Conservation (phyloP, 345 rosid genomes). For the Citrus reticulata region DNA sequence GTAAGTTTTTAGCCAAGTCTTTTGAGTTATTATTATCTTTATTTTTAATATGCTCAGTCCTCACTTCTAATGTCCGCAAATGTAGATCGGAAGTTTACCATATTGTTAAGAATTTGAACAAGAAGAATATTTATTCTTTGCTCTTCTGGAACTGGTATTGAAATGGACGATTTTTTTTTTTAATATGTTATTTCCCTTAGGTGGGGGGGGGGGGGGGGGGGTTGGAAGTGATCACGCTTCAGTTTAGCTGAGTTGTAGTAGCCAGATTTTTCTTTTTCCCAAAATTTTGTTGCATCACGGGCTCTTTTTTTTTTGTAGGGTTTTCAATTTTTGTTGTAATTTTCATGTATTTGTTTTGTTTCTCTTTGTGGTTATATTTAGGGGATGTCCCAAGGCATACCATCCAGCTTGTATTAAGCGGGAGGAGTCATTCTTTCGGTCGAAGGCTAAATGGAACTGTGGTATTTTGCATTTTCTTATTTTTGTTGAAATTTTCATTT, state of each 20-base stretch:
- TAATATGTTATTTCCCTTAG: no score
- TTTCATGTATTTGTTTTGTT: slow-evolving; percentile 10
- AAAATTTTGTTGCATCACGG: background rate
- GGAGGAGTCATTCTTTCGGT: slow-evolving; percentile 79
- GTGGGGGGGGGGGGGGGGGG: no score
- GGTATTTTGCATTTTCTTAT: slow-evolving; percentile 48
- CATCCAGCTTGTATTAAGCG: slow-evolving; percentile 94
- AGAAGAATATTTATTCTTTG: background rate
- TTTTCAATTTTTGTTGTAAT: slow-evolving; percentile 10
- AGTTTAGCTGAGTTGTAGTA: background rate
- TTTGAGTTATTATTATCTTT: background rate
- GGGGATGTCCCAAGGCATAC: slow-evolving; percentile 99
- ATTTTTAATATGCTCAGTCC: background rate
- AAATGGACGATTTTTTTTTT: no score
- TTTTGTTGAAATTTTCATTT: background rate
- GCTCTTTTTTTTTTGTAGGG: slow-evolving; percentile 3
- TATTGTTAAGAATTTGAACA: background rate
- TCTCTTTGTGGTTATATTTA: slow-evolving; percentile 13
- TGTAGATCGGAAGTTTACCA: background rate
- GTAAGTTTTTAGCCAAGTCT: slow-evolving; percentile 34
- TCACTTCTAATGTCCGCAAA: background rate
- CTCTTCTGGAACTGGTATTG: no score
- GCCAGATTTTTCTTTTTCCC: background rate
- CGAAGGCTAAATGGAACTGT: slow-evolving; percentile 91
- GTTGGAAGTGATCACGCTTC: background rate